These are phyloP conservation scores for Calonectria henricotiae DNA, from an alignment of 2,329 filamentous ascomycete species.

Conservation along the genomic window DNA sequence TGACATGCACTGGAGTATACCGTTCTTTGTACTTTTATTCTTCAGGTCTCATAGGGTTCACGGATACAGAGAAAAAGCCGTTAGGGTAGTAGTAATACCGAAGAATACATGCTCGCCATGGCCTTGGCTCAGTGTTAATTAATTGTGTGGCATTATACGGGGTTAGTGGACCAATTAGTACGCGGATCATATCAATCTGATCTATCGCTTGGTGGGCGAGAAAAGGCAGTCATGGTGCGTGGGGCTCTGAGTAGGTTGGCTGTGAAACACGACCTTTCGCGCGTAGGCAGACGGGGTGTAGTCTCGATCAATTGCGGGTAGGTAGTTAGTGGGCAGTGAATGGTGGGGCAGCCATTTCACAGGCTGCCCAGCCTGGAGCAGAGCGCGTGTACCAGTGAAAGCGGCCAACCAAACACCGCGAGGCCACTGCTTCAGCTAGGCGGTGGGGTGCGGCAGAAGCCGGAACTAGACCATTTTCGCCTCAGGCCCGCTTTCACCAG, in stretches of 20 bases:
- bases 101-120: constrained; percentile 1
- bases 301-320: constrained; percentile 19
- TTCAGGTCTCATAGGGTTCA: constrained; percentile 25
- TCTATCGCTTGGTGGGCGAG: background rate
- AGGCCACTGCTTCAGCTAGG: constrained; percentile 40
- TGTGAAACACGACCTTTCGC: constrained; percentile 17
- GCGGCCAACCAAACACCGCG: background rate
- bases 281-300: constrained; percentile 9
- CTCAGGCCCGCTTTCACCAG: constrained; percentile 42
- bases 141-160: background rate
- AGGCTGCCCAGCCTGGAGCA: constrained; percentile 8
- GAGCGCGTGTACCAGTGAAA: constrained; percentile 3
- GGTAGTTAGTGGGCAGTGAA: constrained; percentile 13
- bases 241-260: background rate
- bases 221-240: constrained; percentile 14
- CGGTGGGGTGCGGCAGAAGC: constrained; percentile 50
- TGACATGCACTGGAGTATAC: constrained; percentile 23
- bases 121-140: background rate
- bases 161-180: constrained; percentile 3
- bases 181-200: constrained; percentile 15
- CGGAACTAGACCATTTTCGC: constrained; percentile 44
- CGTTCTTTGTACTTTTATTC: constrained; percentile 31
- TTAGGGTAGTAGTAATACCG: constrained; percentile 4
- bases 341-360: constrained; percentile 16
- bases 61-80: constrained; percentile 24